Conservation (phyloP, 1,284 basidiomycete species). For the Quambalaria eucalypti region DNA sequence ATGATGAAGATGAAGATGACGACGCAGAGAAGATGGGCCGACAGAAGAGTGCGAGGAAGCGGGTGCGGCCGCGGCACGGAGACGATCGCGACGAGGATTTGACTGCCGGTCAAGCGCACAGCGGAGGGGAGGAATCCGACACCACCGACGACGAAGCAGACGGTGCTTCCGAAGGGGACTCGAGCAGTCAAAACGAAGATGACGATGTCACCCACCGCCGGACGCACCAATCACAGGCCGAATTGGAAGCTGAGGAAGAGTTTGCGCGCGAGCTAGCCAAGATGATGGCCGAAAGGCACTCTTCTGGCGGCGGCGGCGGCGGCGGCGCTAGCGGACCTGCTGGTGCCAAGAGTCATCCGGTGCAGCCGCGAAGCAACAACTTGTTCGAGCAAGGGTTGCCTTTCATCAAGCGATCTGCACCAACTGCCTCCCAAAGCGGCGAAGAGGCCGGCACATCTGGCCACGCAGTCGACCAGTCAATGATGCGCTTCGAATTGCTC, state of each 20-base stretch:
- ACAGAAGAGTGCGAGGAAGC: conserved; percentile 35
- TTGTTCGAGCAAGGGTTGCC: conserved; percentile 14
- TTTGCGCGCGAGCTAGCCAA: conserved; percentile 92
- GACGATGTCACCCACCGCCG: not conserved
- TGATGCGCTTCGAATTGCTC: conserved; percentile 88
- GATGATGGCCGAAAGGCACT: conserved; percentile 63
- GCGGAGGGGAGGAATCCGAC: conserved; percentile 22
- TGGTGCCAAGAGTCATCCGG: conserved; percentile 4
- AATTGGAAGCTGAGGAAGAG: conserved; percentile 77
- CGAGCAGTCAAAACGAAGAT: not conserved
- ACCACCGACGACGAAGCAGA: conserved; percentile 23
- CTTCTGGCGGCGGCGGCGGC: conserved; percentile 49
- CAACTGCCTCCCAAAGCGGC: not conserved
- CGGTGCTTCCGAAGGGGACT: conserved; percentile 6
- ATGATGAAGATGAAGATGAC: conserved; percentile 9
- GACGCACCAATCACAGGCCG: conserved; percentile 3
- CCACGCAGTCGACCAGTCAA: conserved; percentile 42
- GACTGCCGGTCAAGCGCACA: conserved; percentile 27
- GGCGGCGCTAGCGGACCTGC: conserved; percentile 49
- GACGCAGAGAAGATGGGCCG: conserved; percentile 60
- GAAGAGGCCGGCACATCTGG: conserved; percentile 9
- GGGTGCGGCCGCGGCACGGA: not conserved
- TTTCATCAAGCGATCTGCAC: conserved; percentile 5
- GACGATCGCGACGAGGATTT: not conserved
- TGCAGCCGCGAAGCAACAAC: not conserved